Evolutionary conservation across 768 basidiomycete genomes (phyloP).

Genomic region (Trametes elegans): DNA sequence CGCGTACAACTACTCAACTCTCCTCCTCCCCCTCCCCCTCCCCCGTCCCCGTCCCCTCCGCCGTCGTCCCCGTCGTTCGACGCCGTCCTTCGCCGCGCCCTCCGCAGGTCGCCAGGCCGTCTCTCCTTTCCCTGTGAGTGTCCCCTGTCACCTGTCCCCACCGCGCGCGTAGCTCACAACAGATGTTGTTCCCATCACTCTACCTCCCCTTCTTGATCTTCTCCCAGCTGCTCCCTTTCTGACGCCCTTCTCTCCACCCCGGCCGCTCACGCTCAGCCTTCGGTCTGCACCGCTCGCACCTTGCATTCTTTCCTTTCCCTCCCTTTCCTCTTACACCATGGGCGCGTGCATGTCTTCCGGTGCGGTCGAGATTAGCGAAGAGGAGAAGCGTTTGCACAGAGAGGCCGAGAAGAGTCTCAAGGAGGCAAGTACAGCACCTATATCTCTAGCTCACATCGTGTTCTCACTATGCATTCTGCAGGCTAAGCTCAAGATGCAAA

Average conservation of each 20-base stretch:
- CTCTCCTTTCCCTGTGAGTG: constrained; percentile 3
- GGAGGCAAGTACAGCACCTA: constrained; percentile 50
- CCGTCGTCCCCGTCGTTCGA: background rate
- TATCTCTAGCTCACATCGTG: constrained; percentile 2
- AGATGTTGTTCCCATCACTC: constrained; percentile 15
- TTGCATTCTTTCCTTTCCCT: constrained; percentile 14
- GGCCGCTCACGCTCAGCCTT: background rate
- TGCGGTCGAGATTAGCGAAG: constrained; percentile 60
- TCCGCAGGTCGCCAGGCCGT: constrained; percentile 13
- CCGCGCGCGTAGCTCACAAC: background rate
- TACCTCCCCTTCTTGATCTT: too few relatives aligned
- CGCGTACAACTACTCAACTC: too few relatives aligned
- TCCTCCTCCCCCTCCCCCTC: background rate
- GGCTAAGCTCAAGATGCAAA: constrained; percentile 71
- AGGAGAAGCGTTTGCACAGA: constrained; percentile 61
- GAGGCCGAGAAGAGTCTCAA: constrained; percentile 77
- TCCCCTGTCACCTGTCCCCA: background rate
- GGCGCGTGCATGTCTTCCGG: constrained; percentile 77
- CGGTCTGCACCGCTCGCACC: constrained; percentile 1
- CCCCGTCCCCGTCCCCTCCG: background rate
- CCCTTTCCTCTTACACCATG: constrained; percentile 36
- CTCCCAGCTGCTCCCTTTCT: background rate
- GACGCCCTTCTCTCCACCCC: constrained; percentile 7
- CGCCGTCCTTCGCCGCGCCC: background rate
- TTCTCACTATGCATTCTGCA: constrained; percentile 30